Conservation (phyloP, 1,139 yeast genomes). For the Saccharomyces hybrid region DNA sequence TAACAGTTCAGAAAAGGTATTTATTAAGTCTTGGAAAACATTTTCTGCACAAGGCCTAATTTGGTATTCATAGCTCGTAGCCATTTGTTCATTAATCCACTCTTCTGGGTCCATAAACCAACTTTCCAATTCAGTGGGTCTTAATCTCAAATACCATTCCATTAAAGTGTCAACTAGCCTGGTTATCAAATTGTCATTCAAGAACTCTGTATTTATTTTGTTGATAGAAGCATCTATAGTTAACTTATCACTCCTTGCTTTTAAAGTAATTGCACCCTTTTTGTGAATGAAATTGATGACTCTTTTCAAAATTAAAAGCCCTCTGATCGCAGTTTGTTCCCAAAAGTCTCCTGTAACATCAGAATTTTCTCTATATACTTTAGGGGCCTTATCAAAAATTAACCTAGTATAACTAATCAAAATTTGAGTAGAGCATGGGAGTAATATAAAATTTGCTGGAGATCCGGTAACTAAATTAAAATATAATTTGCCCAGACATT, state of each 20-base stretch:
- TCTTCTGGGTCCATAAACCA: conserved; percentile 89
- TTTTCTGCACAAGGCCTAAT: conserved; percentile 84
- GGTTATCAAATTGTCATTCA: conserved; percentile 49
- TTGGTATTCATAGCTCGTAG: conserved; percentile 75
- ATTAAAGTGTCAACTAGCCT: conserved; percentile 61
- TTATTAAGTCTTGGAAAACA: conserved; percentile 68
- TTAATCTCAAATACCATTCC: conserved; percentile 62
- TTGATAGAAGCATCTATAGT: conserved; percentile 55
- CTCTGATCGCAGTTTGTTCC: conserved; percentile 69
- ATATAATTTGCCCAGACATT: conserved; percentile 70
- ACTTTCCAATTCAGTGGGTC: conserved; percentile 66
- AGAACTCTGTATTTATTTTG: conserved; percentile 46
- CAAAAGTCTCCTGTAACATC: conserved; percentile 56
- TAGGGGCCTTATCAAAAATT: conserved; percentile 54
- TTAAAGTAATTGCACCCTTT: conserved; percentile 58
- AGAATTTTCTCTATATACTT: conserved; percentile 43
- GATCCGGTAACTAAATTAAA: conserved; percentile 37
- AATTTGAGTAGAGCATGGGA: conserved; percentile 58
- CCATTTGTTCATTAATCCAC: conserved; percentile 77
- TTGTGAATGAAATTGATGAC: conserved; percentile 55
- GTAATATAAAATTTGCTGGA: conserved; percentile 65
- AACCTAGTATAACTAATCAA: conserved; percentile 51
- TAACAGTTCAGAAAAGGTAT: conserved; percentile 54
- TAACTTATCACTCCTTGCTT: conserved; percentile 50
- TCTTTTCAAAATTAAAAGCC: conserved; percentile 57